Base-by-base conservation (phyloP, 192 early-diverging fungal genomes). In the Globomyces pollinis-pini region DNA sequence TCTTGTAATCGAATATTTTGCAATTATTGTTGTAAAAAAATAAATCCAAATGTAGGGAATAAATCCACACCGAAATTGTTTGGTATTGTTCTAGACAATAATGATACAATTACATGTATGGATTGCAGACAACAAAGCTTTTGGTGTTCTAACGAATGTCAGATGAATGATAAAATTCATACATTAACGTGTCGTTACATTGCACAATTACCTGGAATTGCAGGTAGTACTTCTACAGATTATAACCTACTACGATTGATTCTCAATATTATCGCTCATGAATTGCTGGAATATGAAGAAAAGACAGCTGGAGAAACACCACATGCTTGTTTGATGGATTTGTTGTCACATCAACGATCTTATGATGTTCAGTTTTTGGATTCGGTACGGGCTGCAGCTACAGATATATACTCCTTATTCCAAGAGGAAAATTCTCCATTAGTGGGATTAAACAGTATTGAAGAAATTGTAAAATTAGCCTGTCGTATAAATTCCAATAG, bases 401-500 rank as follows among this genome's bases (percentile, higher is more conserved):
- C 20, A 32, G 66, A 71, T 34, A 58, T 71, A 12, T 16, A 36
- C 6, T 12, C 26, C 8, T 34, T 16, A n/a, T 50, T 57, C 30
- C 55, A 59, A 6, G 49, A n/a, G n/a, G n/a, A n/a, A n/a, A n/a
- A n/a, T n/a, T 43, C 1, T 9, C 6, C 41, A 43, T 52, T 1
- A 20, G 21, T 20, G 28, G 16, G 21, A 41, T 64, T 30, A 42
- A 21, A 15, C 49, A 64, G 57, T 9, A 65, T 63, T 41, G 55
- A 65, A 3, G 67, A 77, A 59, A 69, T 78, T 3, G 75, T 78
- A 5, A 68, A 70, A 54, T 55, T 80, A 18, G 72, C 71, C 23
- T 80, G 78, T 66, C 77, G 76, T 36, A 86, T 87, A 68, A 86
- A 79, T 61, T 71, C 77, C 9, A 85, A 87, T 71, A 62, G 76